Conservation (phyloP, 176 grass and related monocot genomes). For the Oryza longistaminata region DNA sequence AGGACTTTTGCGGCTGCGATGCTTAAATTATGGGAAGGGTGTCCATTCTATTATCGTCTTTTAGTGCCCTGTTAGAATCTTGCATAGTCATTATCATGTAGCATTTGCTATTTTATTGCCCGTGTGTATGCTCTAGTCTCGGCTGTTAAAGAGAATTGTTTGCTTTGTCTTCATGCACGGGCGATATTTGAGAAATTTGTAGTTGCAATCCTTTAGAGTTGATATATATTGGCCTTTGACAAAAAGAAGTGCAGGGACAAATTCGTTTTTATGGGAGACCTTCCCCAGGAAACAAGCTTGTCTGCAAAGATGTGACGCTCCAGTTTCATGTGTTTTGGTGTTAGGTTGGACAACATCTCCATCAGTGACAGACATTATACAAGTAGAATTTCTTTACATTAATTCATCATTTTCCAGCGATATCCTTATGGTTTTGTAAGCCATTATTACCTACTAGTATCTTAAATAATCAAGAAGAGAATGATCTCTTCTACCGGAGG, state of each 20-base stretch:
- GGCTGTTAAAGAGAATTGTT: neutral
- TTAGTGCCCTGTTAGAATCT: neutral
- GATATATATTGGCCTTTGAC: neutral
- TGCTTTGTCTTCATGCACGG: neutral
- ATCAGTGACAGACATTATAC: no score
- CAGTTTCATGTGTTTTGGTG: neutral
- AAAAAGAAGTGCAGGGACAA: neutral
- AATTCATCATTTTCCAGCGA: neutral
- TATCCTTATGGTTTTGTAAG: neutral
- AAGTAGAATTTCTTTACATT: neutral
- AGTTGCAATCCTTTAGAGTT: neutral
- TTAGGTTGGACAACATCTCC: neutral
- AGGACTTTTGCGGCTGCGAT: neutral
- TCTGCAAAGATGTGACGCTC: neutral
- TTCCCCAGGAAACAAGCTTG: constrained; percentile 35
- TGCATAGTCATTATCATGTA: neutral
- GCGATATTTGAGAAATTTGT: constrained; percentile 6
- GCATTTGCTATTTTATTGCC: neutral
- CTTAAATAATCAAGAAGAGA: no score
- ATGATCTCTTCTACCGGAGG: no score
- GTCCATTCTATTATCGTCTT: constrained; percentile 13
- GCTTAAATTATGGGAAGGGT: constrained; percentile 24
- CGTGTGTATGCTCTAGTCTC: neutral
- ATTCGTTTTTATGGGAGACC: constrained; percentile 8
- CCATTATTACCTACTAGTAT: no score